Percentiles rank a stretch among this genome's conserved stretches.
Conservation (phyloP, 2,329 filamentous ascomycete genomes). For the Chrysoporthe deuterocubensis region DNA sequence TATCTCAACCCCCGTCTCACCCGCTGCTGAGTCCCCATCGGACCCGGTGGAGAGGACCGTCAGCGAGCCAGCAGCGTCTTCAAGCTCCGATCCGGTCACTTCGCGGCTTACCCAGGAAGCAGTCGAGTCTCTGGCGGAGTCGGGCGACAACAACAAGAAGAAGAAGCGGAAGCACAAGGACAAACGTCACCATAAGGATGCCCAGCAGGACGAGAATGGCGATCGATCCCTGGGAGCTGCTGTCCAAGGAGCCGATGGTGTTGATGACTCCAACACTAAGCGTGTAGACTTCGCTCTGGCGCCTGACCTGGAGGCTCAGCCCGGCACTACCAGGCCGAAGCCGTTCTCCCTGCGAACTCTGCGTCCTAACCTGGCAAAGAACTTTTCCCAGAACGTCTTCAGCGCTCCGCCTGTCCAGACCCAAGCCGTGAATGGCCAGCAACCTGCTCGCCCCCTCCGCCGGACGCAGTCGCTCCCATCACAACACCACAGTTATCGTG, state of each 20-base stretch:
- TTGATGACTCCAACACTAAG: constrained; percentile 35
- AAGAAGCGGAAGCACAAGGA: constrained; percentile 22
- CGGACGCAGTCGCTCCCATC: constrained; percentile 60
- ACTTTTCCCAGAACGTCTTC: constrained; percentile 65
- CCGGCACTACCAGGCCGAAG: constrained; percentile 36
- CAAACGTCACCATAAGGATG: constrained; percentile 35
- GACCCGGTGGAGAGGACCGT: constrained; percentile 11
- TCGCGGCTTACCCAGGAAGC: constrained; percentile 25
- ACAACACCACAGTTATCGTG: constrained; percentile 31
- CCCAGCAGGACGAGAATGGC: constrained; percentile 34
- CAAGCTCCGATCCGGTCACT: constrained; percentile 22
- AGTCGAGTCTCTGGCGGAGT: constrained; percentile 21
- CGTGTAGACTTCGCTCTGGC: constrained; percentile 50
- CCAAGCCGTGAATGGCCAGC: constrained; percentile 24
- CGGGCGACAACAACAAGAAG: constrained; percentile 31
- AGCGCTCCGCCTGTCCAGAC: constrained; percentile 32
- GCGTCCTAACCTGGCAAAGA: constrained; percentile 54
- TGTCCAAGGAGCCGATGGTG: constrained; percentile 16
- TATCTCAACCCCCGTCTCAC: constrained; percentile 5
- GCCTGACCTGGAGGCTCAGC: constrained; percentile 38
- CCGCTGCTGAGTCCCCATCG: constrained; percentile 11
- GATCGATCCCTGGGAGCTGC: constrained; percentile 2
- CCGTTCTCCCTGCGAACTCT: constrained; percentile 48
- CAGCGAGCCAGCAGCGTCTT: constrained; percentile 30
- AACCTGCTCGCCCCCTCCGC: constrained; percentile 45